Evolutionary conservation across 495 filamentous ascomycete species (phyloP).

Genomic region (Podospora sp.): DNA sequence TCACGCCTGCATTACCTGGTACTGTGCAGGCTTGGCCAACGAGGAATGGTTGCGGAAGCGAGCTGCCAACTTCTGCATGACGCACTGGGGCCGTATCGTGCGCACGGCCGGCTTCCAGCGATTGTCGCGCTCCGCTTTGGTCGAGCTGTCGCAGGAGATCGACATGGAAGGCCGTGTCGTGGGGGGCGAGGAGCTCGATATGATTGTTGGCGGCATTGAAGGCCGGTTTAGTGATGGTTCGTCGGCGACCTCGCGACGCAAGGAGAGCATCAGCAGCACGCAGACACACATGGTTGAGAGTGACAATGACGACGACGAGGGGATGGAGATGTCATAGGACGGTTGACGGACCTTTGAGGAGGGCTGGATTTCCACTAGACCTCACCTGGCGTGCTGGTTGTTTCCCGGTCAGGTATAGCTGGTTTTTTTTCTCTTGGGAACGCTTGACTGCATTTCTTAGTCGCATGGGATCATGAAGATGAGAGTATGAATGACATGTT

Average conservation of each 20-base stretch:
- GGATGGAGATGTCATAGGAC: slow-evolving; percentile 50
- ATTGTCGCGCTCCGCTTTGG: slow-evolving; percentile 72
- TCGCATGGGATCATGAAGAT: not conserved
- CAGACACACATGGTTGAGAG: slow-evolving; percentile 60
- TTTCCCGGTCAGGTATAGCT: not conserved
- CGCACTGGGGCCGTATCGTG: slow-evolving; percentile 93
- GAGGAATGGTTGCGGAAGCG: slow-evolving; percentile 92
- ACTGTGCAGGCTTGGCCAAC: slow-evolving; percentile 82
- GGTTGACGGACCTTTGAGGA: not conserved
- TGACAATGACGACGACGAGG: slow-evolving; percentile 72
- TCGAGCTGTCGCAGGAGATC: slow-evolving; percentile 90
- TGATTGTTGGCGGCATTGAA: slow-evolving; percentile 67
- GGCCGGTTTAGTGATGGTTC: slow-evolving; percentile 52
- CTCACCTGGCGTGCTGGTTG: not conserved
- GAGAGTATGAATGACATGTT: slow-evolving; percentile 1
- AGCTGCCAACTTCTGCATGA: slow-evolving; percentile 83
- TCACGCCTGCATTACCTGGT: slow-evolving; percentile 94
- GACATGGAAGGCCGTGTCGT: slow-evolving; percentile 88
- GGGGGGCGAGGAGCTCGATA: slow-evolving; percentile 78
- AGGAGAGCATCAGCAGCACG: slow-evolving; percentile 61
- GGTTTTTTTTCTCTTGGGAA: not conserved
- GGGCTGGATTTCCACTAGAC: not conserved
- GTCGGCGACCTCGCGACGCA: slow-evolving; percentile 53
- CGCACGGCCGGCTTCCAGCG: slow-evolving; percentile 83
- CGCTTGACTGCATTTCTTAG: not conserved